Conservation (phyloP, 148 eudicot species). For the Cornus florida region DNA sequence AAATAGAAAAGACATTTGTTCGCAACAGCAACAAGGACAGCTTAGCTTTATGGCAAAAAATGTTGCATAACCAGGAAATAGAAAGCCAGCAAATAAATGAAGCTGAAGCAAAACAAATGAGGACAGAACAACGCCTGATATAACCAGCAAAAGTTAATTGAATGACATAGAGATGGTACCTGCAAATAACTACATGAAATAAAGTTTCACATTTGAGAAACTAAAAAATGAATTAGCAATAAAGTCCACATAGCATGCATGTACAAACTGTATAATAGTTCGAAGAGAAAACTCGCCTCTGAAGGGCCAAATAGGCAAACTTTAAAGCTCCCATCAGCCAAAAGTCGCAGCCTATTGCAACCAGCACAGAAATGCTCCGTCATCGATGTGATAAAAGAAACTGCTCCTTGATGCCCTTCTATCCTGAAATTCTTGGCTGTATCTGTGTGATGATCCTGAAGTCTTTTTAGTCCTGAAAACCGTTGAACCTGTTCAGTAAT, state of each 20-base stretch:
- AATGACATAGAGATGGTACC: neutral
- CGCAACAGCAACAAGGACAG: no score
- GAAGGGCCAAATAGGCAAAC: conserved; percentile 96
- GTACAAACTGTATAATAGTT: neutral
- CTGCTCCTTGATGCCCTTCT: conserved; percentile 84
- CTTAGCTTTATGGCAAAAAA: no score
- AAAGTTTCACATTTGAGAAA: neutral
- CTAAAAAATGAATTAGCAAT: neutral
- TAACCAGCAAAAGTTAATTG: neutral
- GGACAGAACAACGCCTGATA: neutral
- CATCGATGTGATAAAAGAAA: conserved; percentile 97
- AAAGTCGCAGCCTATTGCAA: conserved; percentile 85
- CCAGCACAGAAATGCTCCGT: conserved; percentile 96
- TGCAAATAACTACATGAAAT: neutral
- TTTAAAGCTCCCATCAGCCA: conserved; percentile 96
- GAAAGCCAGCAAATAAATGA: neutral
- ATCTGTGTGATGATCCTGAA: conserved; percentile 70
- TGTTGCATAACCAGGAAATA: neutral
- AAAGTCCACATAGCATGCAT: neutral
- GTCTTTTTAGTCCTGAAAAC: conserved; percentile 57
- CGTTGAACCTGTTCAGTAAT: conserved; percentile 48
- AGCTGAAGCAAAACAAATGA: no score
- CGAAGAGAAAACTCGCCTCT: conserved; percentile 49
- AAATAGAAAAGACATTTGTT: no score
- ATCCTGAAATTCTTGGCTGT: conserved; percentile 91